Conservation (phyloP, 2,329 filamentous ascomycete genomes). For the Colletotrichum salicis region DNA sequence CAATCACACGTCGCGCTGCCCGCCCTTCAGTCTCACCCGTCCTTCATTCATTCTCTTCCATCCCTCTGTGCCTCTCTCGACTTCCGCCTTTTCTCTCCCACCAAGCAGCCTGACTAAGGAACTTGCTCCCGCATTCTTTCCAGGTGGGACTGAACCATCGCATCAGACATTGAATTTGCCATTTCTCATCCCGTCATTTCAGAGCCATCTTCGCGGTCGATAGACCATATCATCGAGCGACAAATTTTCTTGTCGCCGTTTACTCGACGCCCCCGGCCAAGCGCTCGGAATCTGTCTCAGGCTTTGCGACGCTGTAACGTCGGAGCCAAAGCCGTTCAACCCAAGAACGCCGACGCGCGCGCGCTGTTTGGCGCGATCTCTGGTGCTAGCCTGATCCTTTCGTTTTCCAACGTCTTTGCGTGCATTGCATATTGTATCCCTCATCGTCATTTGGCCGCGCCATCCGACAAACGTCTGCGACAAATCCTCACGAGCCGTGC, state of each 20-base stretch:
- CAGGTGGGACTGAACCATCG: constrained; percentile 2
- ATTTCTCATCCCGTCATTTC: neutral
- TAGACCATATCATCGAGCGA: neutral
- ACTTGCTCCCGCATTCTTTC: constrained; percentile 10
- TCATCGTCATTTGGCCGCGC: neutral
- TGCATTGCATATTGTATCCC: neutral
- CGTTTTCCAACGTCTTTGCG: neutral
- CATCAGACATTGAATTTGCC: constrained; percentile 3
- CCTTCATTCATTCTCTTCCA: constrained; percentile 17
- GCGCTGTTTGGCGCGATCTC: constrained; percentile 6
- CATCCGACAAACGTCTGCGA: constrained; percentile 11
- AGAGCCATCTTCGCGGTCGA: too few species aligned
- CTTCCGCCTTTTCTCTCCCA: neutral
- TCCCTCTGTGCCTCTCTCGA: neutral
- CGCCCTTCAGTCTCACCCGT: constrained; percentile 19
- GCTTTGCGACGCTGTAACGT: constrained; percentile 27
- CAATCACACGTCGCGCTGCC: constrained; percentile 14
- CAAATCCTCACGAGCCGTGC: constrained; percentile 2
- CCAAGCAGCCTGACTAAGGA: constrained; percentile 1
- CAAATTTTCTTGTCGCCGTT: neutral
- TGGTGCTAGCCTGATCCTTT: constrained; percentile 5
- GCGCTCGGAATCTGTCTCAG: constrained; percentile 9
- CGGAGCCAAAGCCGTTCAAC: neutral
- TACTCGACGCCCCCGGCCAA: constrained; percentile 6
- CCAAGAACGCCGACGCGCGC: constrained; percentile 2